A percentile compares a stretch with the other conserved stretches of the same genome.
Evolutionary conservation across 108 stramenopile species (phyloP).

Genomic region (Bacterosira constricta): DNA sequence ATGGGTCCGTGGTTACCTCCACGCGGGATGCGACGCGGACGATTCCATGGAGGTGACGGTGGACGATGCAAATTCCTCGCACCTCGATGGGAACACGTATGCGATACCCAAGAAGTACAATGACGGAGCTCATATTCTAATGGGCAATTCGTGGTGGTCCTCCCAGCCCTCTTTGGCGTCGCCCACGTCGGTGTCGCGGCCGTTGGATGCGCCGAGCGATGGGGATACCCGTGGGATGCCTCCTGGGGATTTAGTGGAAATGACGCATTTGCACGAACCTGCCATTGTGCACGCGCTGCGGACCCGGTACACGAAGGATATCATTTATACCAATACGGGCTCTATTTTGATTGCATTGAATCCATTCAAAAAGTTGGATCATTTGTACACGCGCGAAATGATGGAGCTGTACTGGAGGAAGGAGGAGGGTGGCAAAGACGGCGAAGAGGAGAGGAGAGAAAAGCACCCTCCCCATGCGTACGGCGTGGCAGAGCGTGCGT

Average conservation of each 20-base stretch:
- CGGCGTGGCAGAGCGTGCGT: slow-evolving; percentile 92
- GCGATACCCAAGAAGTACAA: slow-evolving; percentile 23
- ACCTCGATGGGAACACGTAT: slow-evolving; percentile 16
- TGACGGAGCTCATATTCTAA: slow-evolving; percentile 23
- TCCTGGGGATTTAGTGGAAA: slow-evolving; percentile 68
- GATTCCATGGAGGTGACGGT: slow-evolving; percentile 20
- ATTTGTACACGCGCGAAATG: slow-evolving; percentile 25
- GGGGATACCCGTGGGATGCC: not conserved
- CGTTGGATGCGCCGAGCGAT: not conserved
- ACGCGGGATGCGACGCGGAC: not conserved
- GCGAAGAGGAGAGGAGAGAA: not conserved
- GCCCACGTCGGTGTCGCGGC: slow-evolving; percentile 14
- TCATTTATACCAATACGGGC: slow-evolving; percentile 92
- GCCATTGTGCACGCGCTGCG: slow-evolving; percentile 76
- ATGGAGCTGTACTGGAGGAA: slow-evolving; percentile 26
- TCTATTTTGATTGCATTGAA: slow-evolving; percentile 91
- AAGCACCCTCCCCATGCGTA: slow-evolving; percentile 78
- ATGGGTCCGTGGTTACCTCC: slow-evolving; percentile 37
- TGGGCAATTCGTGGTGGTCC: slow-evolving; percentile 45
- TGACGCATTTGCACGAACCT: slow-evolving; percentile 90
- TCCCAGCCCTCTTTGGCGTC: not conserved
- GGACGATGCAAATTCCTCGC: slow-evolving; percentile 11
- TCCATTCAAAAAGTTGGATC: slow-evolving; percentile 73
- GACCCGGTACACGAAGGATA: slow-evolving; percentile 58
- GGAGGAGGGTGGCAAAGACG: slow-evolving; percentile 12